Evolutionary conservation across 2,329 filamentous ascomycete species (phyloP).

Genomic region (Colletotrichum simmondsii): DNA sequence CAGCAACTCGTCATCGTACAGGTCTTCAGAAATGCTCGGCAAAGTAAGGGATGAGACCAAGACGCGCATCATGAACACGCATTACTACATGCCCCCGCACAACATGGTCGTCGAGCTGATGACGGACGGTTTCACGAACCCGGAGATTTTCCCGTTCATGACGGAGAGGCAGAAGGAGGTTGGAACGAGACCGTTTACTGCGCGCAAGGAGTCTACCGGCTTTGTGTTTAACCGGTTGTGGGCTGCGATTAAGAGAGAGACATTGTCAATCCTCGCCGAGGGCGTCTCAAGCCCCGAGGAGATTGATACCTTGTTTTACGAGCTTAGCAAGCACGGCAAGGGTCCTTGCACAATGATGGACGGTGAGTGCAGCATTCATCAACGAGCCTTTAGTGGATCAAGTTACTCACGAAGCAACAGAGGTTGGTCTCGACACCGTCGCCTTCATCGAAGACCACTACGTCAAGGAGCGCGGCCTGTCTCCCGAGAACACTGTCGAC

Average conservation of each 20-base stretch:
- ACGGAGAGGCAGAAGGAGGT: slow-evolving; percentile 49
- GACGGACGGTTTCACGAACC: slow-evolving; percentile 58
- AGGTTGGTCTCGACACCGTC: slow-evolving; percentile 64
- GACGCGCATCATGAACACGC: slow-evolving; percentile 57
- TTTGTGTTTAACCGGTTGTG: slow-evolving; percentile 68
- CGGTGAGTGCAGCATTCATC: slow-evolving; percentile 30
- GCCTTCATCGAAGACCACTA: slow-evolving; percentile 65
- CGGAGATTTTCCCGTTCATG: slow-evolving; percentile 57
- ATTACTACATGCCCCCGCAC: slow-evolving; percentile 62
- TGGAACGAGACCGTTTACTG: slow-evolving; percentile 53
- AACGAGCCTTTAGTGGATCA: too few relatives aligned
- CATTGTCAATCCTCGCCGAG: slow-evolving; percentile 59
- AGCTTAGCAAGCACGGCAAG: slow-evolving; percentile 36
- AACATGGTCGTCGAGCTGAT: slow-evolving; percentile 63
- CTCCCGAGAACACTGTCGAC: slow-evolving; percentile 51
- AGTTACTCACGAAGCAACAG: slow-evolving; percentile 40
- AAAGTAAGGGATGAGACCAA: slow-evolving; percentile 51
- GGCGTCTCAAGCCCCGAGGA: slow-evolving; percentile 59
- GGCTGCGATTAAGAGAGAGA: slow-evolving; percentile 66
- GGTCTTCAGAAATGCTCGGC: slow-evolving; percentile 58
- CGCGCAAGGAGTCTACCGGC: slow-evolving; percentile 60
- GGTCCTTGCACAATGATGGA: slow-evolving; percentile 41
- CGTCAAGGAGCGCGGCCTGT: slow-evolving; percentile 57
- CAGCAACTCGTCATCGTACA: slow-evolving; percentile 64
- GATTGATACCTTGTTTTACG: slow-evolving; percentile 58